phyloP scores from a whole-genome alignment of 2,329 filamentous ascomycete genomes.

The Arthrocladium fulminans region DNA sequence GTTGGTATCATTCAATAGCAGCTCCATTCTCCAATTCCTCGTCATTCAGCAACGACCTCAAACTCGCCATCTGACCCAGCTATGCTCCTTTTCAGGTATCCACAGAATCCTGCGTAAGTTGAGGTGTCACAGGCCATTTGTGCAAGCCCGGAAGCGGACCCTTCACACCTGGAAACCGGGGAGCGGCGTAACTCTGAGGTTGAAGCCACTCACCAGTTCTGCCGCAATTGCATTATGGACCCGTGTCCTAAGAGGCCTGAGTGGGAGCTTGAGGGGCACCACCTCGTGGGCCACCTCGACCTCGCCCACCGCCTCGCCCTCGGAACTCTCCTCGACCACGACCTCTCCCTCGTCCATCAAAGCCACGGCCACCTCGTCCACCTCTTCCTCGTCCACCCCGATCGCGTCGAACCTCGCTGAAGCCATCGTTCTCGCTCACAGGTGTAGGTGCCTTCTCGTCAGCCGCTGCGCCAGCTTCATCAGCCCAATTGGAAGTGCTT shows the following conservation, averaged over 20 bases:
- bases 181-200: neutral
- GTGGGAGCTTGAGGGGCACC: constrained; percentile 4
- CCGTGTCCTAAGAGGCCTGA: neutral
- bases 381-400: constrained; percentile 30
- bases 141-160: neutral
- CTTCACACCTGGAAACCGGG: neutral
- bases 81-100: too few relatives aligned
- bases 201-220: neutral
- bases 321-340: constrained; percentile 23
- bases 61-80: too few relatives aligned
- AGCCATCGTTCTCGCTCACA: constrained; percentile 26
- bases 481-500: constrained; percentile 66
- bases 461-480: constrained; percentile 58
- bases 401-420: constrained; percentile 29
- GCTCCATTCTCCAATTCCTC: too few relatives aligned
- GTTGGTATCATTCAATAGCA: too few relatives aligned
- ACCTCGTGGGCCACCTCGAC: constrained; percentile 13
- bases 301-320: constrained; percentile 29
- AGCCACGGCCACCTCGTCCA: constrained; percentile 30
- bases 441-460: constrained; percentile 21
- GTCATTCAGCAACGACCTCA: too few relatives aligned
- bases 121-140: too few relatives aligned
- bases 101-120: too few relatives aligned
- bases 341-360: constrained; percentile 24
- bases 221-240: neutral